Evolutionary conservation across 352 stramenopile genomes (phyloP).

Genomic region (Phytophthora foliorum): DNA sequence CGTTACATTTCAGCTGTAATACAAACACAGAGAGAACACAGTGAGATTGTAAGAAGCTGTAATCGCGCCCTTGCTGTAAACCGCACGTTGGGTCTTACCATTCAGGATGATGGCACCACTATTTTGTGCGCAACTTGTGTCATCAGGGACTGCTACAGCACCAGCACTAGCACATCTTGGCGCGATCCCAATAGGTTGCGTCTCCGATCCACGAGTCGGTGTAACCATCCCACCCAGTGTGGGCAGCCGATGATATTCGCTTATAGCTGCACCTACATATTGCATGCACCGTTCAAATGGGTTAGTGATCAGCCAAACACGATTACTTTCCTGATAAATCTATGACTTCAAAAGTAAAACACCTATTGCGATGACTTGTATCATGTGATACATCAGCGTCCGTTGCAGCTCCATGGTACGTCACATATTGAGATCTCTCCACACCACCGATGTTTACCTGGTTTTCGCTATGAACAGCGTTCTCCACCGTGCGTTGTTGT

Average conservation of each 20-base stretch:
- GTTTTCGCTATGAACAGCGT: not conserved
- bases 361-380: not conserved
- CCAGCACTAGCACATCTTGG: too few species aligned
- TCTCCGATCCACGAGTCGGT: not conserved
- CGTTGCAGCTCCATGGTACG: not conserved
- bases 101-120: too few species aligned
- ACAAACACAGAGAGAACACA: too few species aligned
- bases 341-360: not conserved
- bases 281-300: not conserved
- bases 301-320: not conserved
- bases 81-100: too few species aligned
- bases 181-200: not conserved
- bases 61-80: too few species aligned
- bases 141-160: too few species aligned
- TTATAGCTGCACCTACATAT: not conserved
- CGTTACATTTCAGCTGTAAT: not conserved
- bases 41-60: too few species aligned
- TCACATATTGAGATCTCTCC: not conserved
- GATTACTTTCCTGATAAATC: not conserved
- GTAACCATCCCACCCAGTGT: not conserved
- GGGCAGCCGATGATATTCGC: not conserved
- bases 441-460: not conserved
- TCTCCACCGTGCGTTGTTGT: too few species aligned
- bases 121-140: too few species aligned
- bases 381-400: not conserved